phyloP scores from a whole-genome alignment of 2,329 filamentous ascomycete species.

The Aspergillus puulaauensis region DNA sequence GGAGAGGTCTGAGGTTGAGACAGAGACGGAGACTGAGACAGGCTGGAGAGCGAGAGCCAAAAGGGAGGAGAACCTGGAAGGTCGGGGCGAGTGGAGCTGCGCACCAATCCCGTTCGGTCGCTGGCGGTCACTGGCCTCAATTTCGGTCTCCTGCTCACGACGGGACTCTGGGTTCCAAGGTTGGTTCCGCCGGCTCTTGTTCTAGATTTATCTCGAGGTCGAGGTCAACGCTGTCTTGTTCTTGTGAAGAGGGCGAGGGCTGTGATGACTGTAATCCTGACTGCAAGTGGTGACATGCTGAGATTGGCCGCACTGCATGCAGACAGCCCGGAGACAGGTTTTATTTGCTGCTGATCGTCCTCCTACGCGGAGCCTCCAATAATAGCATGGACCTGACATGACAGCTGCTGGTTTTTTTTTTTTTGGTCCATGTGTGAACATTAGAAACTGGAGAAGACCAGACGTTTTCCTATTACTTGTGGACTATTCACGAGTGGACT shows the following conservation, averaged over 20 bases:
- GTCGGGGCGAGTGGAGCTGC: constrained; percentile 9
- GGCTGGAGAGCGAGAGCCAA: constrained; percentile 7
- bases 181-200: not conserved
- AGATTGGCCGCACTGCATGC: not conserved
- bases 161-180: not conserved
- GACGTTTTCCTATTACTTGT: not conserved
- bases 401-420: not conserved
- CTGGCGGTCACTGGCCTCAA: constrained; percentile 4
- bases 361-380: not conserved
- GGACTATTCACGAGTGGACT: not conserved
- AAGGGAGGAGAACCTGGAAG: constrained; percentile 2
- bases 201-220: not conserved
- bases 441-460: not conserved
- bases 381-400: not conserved
- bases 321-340: not conserved
- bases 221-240: not conserved
- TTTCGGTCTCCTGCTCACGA: not conserved
- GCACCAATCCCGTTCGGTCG: constrained; percentile 13
- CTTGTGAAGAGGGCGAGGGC: no score
- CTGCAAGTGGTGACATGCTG: not conserved
- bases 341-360: not conserved
- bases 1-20: constrained; percentile 2
- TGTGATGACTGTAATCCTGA: not conserved
- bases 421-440: not conserved
- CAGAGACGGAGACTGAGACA: not conserved